Base-by-base conservation (phyloP, 2,329 filamentous ascomycete species). In the Eutypella sp. region DNA sequence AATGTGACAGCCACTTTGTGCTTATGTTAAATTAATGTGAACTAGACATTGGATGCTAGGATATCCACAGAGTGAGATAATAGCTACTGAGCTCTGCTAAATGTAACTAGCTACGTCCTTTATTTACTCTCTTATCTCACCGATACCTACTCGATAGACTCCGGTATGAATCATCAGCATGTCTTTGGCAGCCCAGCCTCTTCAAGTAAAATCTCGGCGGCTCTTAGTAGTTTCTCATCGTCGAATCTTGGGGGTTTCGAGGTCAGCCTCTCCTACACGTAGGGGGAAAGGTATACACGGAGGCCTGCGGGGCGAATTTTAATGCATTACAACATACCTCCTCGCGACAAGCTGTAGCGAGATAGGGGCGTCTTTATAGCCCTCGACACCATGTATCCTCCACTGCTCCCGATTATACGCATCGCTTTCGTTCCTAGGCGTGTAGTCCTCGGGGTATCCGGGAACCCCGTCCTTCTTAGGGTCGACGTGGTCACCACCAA, bases 341-440 rank as follows among this genome's bases (percentile, higher is more conserved):
- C 57, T 44, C 10, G 58, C 67, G 22, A 71, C 63, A 20, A 70
- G 46, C 50, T 70, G 70, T 48, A 73, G 56, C 40, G 64, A 64
- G 16, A 72, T 60, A 3, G 70, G 70, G 23, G 68, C 64, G 43
- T 64, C 65, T 27, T 53, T 57, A 42, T 67, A 72, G 7, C 63
- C 66, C 40, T 66, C 59, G 1, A 57, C 58, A 2, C 62, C 66
- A 47, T 65, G 52, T 41, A 64, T 41, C 40, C 57, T 53, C 65
- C 67, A 70, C 15, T 65, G 45, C 37, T 58, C 55, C 47, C 54
- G 53, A 20, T 54, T 48, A 40, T 58, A 58, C 46, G n/a, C 42
- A 39, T 60, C 56, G 3, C 41, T 38, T 3, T 57, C 45, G 45
- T 47, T 49, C 27, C 53, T 5, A 2, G 58, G 57, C 36, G 40